These are phyloP conservation scores for Colletotrichum truncatum DNA, from an alignment of 2,329 filamentous ascomycete species.

Conservation along the genomic window DNA sequence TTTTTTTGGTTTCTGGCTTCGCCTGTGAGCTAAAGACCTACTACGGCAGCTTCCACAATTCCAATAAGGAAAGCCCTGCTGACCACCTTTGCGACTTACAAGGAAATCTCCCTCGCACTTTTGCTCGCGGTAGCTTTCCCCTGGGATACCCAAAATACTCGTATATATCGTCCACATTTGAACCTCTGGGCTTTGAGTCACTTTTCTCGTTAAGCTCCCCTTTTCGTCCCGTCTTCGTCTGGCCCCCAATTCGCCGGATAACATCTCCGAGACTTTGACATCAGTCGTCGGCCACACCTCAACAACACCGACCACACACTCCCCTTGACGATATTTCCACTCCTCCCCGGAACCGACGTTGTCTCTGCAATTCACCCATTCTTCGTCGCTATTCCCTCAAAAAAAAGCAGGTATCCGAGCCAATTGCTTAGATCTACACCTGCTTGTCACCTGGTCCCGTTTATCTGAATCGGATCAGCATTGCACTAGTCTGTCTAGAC, in stretches of 20 bases:
- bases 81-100: conserved; percentile 23
- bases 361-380: conserved; percentile 7
- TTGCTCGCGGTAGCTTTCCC: conserved; percentile 13
- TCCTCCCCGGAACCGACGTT: conserved; percentile 20
- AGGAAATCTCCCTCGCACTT: conserved; percentile 17
- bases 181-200: conserved; percentile 9
- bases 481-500: conserved; percentile 26
- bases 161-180: conserved; percentile 20
- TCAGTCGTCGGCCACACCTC: conserved; percentile 6
- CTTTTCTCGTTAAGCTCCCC: background rate
- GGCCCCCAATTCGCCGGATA: conserved; percentile 14
- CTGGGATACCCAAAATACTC: background rate
- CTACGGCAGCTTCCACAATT: conserved; percentile 16
- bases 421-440: conserved; percentile 23
- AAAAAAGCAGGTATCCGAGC: conserved; percentile 26
- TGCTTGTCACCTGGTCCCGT: conserved; percentile 27
- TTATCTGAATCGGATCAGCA: conserved; percentile 31
- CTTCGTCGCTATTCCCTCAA: conserved; percentile 2
- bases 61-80: conserved; percentile 17
- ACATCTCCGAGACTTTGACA: conserved; percentile 26
- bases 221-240: conserved; percentile 24
- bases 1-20: background rate
- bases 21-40: background rate
- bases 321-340: conserved; percentile 25
- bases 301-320: conserved; percentile 5